Conservation (phyloP, 345 rosid species). For the Noccaea caerulescens region DNA sequence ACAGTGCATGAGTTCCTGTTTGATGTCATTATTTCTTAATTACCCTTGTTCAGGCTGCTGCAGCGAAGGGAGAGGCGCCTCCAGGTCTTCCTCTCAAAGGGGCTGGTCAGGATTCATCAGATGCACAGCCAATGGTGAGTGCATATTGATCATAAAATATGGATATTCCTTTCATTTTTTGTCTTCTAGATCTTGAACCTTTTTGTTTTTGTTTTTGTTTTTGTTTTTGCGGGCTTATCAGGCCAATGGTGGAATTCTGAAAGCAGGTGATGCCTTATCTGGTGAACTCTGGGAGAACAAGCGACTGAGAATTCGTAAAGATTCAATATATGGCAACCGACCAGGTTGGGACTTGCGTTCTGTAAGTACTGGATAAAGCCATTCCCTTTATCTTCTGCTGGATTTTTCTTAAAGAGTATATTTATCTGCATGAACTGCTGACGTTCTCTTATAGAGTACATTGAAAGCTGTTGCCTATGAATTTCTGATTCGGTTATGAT, state of each 20-base stretch:
- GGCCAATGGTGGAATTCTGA: slow-evolving; percentile 81
- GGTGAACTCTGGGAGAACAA: slow-evolving; percentile 94
- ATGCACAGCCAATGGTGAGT: slow-evolving; percentile 77
- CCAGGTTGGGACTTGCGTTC: slow-evolving; percentile 98
- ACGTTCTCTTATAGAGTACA: slow-evolving; percentile 12
- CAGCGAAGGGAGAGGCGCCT: slow-evolving; percentile 99
- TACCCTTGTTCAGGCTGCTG: slow-evolving; percentile 78
- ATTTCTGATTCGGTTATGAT: no score
- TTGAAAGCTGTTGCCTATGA: not conserved
- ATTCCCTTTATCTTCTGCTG: slow-evolving; percentile 4
- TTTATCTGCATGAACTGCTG: slow-evolving; percentile 10
- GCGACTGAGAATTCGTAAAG: slow-evolving; percentile 86
- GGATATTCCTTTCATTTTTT: slow-evolving; percentile 9
- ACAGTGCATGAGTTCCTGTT: not conserved
- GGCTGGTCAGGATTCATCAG: slow-evolving; percentile 96
- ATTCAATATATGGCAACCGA: slow-evolving; percentile 77
- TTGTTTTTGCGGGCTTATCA: slow-evolving; percentile 41
- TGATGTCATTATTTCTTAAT: slow-evolving; percentile 17
- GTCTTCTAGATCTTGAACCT: slow-evolving; percentile 14
- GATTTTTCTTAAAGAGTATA: slow-evolving; percentile 4
- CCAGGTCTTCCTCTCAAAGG: slow-evolving; percentile 98
- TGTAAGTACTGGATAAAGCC: slow-evolving; percentile 65
- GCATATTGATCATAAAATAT: slow-evolving; percentile 28
- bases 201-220: no score
- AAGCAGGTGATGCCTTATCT: slow-evolving; percentile 90